A percentile compares a stretch with the other conserved stretches of the same genome.
Conservation (phyloP, 805 yeast species). For the Lachancea dasiensis region DNA sequence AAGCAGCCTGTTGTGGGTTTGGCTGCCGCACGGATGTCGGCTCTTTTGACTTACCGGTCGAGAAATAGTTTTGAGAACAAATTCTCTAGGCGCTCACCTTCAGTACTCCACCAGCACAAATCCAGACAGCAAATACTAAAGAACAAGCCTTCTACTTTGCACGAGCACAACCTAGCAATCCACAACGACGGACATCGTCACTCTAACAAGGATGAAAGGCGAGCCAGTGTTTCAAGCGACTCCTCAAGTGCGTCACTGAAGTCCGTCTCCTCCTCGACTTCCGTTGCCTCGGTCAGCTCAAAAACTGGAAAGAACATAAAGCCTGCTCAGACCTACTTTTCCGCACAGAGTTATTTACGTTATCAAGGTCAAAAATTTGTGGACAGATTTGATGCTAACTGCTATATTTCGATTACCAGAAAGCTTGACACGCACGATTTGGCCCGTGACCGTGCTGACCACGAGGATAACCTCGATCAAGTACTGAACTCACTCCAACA, state of each 20-base stretch:
- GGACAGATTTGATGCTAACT: conserved; percentile 88
- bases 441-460: conserved; percentile 62
- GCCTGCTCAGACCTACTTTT: conserved; percentile 57
- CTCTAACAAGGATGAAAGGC: conserved; percentile 14
- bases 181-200: conserved; percentile 76
- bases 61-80: conserved; percentile 86
- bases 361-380: conserved; percentile 93
- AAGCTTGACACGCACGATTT: conserved; percentile 94
- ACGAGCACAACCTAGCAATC: conserved; percentile 72
- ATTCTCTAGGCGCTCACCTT: conserved; percentile 80
- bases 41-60: conserved; percentile 85
- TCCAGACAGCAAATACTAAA: conserved; percentile 10
- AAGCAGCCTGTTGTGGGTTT: conserved; percentile 82
- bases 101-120: conserved; percentile 32
- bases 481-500: conserved; percentile 57
- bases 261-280: conserved; percentile 31
- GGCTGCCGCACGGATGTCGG: conserved; percentile 97
- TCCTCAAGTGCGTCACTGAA: conserved; percentile 19
- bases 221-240: conserved; percentile 8
- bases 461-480: conserved; percentile 32
- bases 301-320: conserved; percentile 18
- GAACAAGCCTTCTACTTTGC: conserved; percentile 38
- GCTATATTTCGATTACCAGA: conserved; percentile 89
- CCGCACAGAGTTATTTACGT: conserved; percentile 91
- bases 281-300: conserved; percentile 22